These are phyloP conservation scores for Leccinum longicurvipes DNA, from an alignment of 768 basidiomycete genomes.

Conservation along the genomic window DNA sequence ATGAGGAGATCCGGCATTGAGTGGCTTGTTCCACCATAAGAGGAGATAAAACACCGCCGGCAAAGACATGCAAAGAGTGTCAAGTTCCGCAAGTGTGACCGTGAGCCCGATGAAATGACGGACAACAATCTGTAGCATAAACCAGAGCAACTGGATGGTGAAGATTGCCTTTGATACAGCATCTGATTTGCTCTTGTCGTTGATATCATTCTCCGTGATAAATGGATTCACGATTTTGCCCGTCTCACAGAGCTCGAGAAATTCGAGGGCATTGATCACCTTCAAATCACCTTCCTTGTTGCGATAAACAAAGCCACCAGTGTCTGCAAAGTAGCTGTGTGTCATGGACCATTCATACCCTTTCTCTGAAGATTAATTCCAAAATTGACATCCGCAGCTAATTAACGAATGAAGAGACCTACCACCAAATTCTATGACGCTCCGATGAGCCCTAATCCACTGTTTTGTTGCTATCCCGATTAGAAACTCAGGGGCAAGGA, in stretches of 20 bases:
- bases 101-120: neutral
- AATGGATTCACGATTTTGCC: neutral
- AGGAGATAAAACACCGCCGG: neutral
- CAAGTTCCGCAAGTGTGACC: neutral
- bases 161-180: neutral
- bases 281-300: neutral
- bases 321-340: too few species aligned
- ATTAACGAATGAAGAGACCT: neutral
- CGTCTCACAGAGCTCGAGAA: neutral
- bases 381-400: neutral
- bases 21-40: constrained; percentile 1
- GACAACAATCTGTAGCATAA: neutral
- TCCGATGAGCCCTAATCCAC: neutral
- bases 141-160: neutral
- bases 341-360: neutral
- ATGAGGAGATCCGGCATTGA: neutral
- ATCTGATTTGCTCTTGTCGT: constrained; percentile 3
- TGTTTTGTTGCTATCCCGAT: neutral
- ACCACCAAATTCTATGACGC: neutral
- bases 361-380: neutral
- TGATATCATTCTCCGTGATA: neutral
- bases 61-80: neutral
- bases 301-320: too few species aligned
- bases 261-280: neutral
- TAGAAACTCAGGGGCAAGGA: neutral